Base-by-base conservation (phyloP, 2,329 filamentous ascomycete genomes). In the Elsinoe fawcettii region DNA sequence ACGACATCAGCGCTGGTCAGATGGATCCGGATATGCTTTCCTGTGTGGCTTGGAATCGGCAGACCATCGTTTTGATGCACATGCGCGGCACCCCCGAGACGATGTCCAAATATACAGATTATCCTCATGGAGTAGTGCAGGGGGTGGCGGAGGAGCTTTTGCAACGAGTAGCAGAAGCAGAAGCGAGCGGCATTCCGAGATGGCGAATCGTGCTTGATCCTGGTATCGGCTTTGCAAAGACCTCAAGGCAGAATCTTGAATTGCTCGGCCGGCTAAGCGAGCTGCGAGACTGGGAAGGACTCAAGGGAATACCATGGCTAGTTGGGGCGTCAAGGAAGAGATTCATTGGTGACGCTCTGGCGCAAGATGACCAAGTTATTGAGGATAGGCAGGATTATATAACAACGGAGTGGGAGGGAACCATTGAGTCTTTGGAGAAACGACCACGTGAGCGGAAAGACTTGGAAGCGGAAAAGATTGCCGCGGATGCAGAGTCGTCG, bases 201-300 rank as follows among this genome's bases (percentile, higher is more conserved):
- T 99, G 93, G 93, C 87, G 92, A 62, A 95, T 99, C 62, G 84
- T 97, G 32, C 82, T 97, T 1, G 93, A 99, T 69, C 93, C 93
- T 0, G 93, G 93, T 0, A 81, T 99, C 30, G 93, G 93, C 0
- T 99, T 99, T 68, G 90, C 93, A 57, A 99, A 99, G 75, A 85
- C 82, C 0, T 77, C 79, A 56, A 77, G 80, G 39, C 90, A 96
- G 69, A 96, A 96, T 70, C 74, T 96, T 2, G 84, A 90, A 64
- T 74, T 99, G 2, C 74, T 99, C 32, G 78, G 87, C 7, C 73
- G 81, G 1, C 75, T 96, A 5, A 81, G 87, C 62, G 73, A 95
- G 3, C 74, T 97, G 25, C 61, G 69, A 14, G 20, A 53, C 61
- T 85, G 81, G 77, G 80, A 82, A 12, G 84, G 82, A 0, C 71